Conservation (phyloP, 2,329 filamentous ascomycete genomes). For the Calonectria pseudoturangicola region DNA sequence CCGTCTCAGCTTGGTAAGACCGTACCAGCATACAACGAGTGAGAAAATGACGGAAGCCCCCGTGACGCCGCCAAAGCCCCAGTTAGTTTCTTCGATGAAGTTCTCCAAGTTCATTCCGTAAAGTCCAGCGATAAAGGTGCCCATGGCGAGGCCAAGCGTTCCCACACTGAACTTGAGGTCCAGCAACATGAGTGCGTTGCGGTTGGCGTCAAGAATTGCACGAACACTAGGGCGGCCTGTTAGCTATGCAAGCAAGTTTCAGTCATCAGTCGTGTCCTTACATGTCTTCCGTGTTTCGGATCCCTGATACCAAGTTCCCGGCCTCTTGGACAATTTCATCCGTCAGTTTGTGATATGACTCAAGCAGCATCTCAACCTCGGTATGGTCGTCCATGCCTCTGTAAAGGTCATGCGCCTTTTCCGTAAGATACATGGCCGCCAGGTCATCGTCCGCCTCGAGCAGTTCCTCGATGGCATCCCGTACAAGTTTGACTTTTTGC, state of each 20-base stretch:
- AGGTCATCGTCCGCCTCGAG: conserved; percentile 97
- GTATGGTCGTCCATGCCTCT: conserved; percentile 91
- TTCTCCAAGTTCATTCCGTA: conserved; percentile 99
- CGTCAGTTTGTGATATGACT: conserved; percentile 98
- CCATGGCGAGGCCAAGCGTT: conserved; percentile 94
- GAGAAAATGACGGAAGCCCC: conserved; percentile 82
- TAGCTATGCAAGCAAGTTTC: conserved; percentile 31
- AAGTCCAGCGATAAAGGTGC: conserved; percentile 97
- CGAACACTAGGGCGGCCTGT: conserved; percentile 79
- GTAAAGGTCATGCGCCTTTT: conserved; percentile 84
- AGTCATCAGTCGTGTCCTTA: conserved; percentile 67
- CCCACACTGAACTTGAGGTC: conserved; percentile 98
- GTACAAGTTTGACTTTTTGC: conserved; percentile 94
- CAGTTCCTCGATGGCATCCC: conserved; percentile 95
- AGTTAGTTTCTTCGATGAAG: conserved; percentile 94
- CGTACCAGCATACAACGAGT: conserved; percentile 86
- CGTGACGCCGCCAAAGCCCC: conserved; percentile 88
- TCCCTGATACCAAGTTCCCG: conserved; percentile 93
- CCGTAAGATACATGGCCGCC: conserved; percentile 94
- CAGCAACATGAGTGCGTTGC: conserved; percentile 97
- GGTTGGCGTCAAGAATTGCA: conserved; percentile 97
- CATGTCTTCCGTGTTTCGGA: conserved; percentile 99
- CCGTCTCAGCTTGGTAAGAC: conserved; percentile 87
- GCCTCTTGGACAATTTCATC: conserved; percentile 98
- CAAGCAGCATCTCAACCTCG: conserved; percentile 96